Conservation (phyloP, 495 filamentous ascomycete species). For the Aspergillus ostianus region DNA sequence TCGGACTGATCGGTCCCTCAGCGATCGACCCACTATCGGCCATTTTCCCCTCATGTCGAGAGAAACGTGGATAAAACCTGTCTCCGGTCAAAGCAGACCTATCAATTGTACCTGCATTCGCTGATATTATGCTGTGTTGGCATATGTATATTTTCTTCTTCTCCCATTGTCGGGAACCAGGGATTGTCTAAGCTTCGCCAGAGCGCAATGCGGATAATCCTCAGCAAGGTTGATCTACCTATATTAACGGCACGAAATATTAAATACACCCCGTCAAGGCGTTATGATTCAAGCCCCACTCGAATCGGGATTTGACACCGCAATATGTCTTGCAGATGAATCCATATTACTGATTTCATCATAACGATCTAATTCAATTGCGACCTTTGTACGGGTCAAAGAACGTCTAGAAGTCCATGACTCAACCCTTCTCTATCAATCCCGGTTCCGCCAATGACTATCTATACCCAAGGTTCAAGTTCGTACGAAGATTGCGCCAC, state of each 20-base stretch:
- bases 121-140: neutral
- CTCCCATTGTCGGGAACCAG: too few species aligned
- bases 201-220: neutral
- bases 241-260: neutral
- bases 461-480: neutral
- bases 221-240: neutral
- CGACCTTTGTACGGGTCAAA: neutral
- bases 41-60: slow-evolving; percentile 1
- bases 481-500: neutral
- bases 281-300: neutral
- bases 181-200: neutral
- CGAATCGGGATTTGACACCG: neutral
- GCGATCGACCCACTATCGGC: slow-evolving; percentile 7
- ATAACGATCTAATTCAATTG: neutral
- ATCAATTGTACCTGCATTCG: neutral
- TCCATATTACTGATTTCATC: neutral
- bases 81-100: neutral
- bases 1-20: neutral
- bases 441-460: neutral
- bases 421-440: neutral
- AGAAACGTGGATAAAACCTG: neutral
- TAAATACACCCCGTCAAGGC: too few species aligned
- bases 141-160: neutral
- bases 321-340: neutral
- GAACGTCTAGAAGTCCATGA: neutral